Evolutionary conservation across 352 stramenopile species (phyloP).

Genomic region (Pythium myriotylum): DNA sequence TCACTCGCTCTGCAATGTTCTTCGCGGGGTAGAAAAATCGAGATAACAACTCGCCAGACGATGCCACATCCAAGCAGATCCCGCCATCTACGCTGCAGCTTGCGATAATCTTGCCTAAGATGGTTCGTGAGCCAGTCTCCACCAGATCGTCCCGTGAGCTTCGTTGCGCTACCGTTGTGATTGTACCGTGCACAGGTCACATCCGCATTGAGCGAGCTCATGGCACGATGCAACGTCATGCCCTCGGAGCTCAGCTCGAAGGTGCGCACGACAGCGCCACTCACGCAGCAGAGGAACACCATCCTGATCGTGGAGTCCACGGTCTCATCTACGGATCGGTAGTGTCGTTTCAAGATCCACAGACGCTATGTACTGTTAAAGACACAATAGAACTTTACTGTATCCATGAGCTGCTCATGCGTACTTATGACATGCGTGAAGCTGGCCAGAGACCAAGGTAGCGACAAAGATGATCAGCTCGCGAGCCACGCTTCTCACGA

Average conservation of each 20-base stretch:
- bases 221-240: slow-evolving; percentile 44
- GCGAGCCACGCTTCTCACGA: slow-evolving; percentile 17
- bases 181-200: slow-evolving; percentile 68
- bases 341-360: slow-evolving; percentile 20
- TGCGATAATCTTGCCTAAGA: slow-evolving; percentile 56
- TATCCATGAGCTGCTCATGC: neutral
- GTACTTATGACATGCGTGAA: slow-evolving; percentile 8
- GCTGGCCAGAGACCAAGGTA: neutral
- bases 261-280: slow-evolving; percentile 55
- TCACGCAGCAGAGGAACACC: slow-evolving; percentile 65
- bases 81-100: slow-evolving; percentile 62
- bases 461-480: neutral
- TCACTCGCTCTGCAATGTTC: slow-evolving; percentile 38
- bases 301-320: slow-evolving; percentile 1
- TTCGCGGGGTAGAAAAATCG: slow-evolving; percentile 62
- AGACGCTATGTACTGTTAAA: slow-evolving; percentile 1
- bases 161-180: slow-evolving; percentile 65
- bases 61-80: slow-evolving; percentile 59
- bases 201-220: slow-evolving; percentile 55
- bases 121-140: no score
- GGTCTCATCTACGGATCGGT: neutral
- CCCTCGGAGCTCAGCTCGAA: slow-evolving; percentile 58
- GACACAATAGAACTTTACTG: slow-evolving; percentile 10
- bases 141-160: no score
- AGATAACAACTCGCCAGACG: slow-evolving; percentile 60